phyloP scores from a whole-genome alignment of 2,329 filamentous ascomycete genomes.

The Cladophialophora carrionii region DNA sequence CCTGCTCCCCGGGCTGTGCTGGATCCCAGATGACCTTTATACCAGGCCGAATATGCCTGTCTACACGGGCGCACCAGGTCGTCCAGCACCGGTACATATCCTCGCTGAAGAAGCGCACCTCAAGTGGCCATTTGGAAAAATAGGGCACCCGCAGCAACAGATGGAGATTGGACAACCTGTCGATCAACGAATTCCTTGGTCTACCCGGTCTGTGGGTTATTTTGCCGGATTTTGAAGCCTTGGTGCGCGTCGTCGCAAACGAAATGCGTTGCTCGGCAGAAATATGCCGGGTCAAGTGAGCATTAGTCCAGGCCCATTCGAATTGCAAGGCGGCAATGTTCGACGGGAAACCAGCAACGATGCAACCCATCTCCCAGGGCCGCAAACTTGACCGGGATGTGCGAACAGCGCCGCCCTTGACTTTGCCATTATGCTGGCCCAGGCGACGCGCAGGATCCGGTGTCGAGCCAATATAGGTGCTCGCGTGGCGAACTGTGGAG shows the following conservation, averaged over 20 bases:
- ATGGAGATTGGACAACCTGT: constrained; percentile 78
- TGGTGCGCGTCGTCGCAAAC: constrained; percentile 34
- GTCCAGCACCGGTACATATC: constrained; percentile 74
- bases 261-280: constrained; percentile 55
- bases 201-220: constrained; percentile 56
- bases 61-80: constrained; percentile 57
- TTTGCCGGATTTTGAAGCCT: constrained; percentile 44
- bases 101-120: constrained; percentile 73
- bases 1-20: constrained; percentile 33
- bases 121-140: constrained; percentile 81
- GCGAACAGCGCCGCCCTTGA: constrained; percentile 76
- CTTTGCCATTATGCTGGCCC: constrained; percentile 86
- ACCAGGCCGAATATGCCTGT: constrained; percentile 53
- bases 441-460: constrained; percentile 83
- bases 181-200: constrained; percentile 64
- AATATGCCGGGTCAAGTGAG: constrained; percentile 79
- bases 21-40: constrained; percentile 62
- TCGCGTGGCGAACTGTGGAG: constrained; percentile 71
- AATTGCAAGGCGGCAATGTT: constrained; percentile 89
- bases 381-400: constrained; percentile 70
- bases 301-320: constrained; percentile 93
- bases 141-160: constrained; percentile 76
- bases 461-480: constrained; percentile 87
- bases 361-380: constrained; percentile 88
- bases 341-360: constrained; percentile 87